Conservation (phyloP, 805 yeast genomes). For the Yamadazyma endophytica region DNA sequence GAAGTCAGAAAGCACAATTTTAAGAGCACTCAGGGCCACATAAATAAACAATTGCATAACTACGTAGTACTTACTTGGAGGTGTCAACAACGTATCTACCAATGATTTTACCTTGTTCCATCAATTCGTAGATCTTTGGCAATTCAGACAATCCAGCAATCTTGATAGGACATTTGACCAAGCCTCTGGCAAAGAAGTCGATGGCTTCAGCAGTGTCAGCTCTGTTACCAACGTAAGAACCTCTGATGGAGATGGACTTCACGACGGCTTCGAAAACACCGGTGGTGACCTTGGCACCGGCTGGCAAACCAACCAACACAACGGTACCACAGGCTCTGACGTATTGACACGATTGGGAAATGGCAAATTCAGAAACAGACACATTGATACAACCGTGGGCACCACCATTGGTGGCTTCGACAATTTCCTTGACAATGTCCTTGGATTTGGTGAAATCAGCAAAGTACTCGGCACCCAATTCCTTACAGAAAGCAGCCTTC, state of each 20-base stretch:
- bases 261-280: conserved; percentile 40
- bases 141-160: conserved; percentile 38
- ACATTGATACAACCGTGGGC: conserved; percentile 48
- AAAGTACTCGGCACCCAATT: conserved; percentile 61
- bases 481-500: conserved; percentile 52
- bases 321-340: conserved; percentile 40
- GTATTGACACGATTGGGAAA: conserved; percentile 41
- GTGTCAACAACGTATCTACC: conserved; percentile 45
- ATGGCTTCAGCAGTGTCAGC: conserved; percentile 43
- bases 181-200: conserved; percentile 42
- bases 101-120: conserved; percentile 40
- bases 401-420: conserved; percentile 54
- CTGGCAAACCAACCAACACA: conserved; percentile 44
- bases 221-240: conserved; percentile 46
- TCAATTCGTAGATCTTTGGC: conserved; percentile 34
- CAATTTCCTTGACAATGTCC: conserved; percentile 45
- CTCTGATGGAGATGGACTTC: conserved; percentile 33
- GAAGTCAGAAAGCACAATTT: too few relatives aligned
- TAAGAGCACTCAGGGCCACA: too few relatives aligned
- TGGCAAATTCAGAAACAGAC: conserved; percentile 51
- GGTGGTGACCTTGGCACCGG: conserved; percentile 38
- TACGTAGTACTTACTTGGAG: conserved; percentile 31
- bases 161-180: conserved; percentile 39
- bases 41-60: too few relatives aligned
- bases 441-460: conserved; percentile 52